Conservation (phyloP, 139 green algal genomes). For the Coelastrella sp. region DNA sequence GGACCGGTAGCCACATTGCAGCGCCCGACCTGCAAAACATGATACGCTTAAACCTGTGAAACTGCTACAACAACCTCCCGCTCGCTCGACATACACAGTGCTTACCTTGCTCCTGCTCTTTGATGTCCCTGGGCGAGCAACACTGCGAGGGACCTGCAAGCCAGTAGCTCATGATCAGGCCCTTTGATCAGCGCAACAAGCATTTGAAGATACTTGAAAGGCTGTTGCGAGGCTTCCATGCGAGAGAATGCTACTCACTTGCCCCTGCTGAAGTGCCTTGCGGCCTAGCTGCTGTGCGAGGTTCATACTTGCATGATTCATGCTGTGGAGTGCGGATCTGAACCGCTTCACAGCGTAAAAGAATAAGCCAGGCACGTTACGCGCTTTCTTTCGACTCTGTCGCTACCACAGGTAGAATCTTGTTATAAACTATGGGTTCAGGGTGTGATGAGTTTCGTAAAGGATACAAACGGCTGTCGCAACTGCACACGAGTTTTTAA, state of each 20-base stretch:
- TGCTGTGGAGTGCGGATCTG: background rate
- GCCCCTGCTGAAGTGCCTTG: background rate
- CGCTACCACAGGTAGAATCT: slow-evolving; percentile 12
- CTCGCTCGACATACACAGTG: background rate
- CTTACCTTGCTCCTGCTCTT: background rate
- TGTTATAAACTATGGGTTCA: slow-evolving; percentile 19
- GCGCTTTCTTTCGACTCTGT: background rate
- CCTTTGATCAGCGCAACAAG: background rate
- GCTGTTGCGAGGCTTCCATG: background rate
- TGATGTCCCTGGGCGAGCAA: background rate
- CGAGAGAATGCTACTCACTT: background rate
- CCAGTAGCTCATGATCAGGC: background rate
- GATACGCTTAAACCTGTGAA: background rate
- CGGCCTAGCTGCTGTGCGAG: slow-evolving; percentile 4
- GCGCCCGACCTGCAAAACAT: background rate
- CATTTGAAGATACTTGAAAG: background rate
- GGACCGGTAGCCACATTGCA: slow-evolving; percentile 69
- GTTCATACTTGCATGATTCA: slow-evolving; percentile 17
- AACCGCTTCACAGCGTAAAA: background rate
- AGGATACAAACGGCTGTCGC: too few species aligned
- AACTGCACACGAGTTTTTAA: too few species aligned
- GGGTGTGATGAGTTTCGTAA: background rate
- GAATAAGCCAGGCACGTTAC: background rate
- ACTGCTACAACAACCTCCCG: background rate
- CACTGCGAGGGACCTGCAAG: slow-evolving; percentile 11